Evolutionary conservation across 139 green algal genomes (phyloP).

Genomic region (Zygnema circumcarinatum): DNA sequence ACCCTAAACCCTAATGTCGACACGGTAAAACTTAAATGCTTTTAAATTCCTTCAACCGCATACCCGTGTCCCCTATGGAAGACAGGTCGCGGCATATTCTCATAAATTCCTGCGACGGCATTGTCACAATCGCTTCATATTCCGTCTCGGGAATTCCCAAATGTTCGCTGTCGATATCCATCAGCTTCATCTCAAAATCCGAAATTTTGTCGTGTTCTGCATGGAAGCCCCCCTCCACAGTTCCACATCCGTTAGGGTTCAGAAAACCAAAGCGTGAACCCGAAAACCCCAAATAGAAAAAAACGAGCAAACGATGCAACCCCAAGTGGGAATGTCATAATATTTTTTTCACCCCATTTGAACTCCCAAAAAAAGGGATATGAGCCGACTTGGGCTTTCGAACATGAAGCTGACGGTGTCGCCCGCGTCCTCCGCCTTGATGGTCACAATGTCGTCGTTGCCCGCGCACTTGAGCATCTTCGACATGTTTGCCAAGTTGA

Average conservation of each 20-base stretch:
- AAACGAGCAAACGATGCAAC: too few species aligned
- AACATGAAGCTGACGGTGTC: conserved; percentile 98
- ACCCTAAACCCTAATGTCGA: too few species aligned
- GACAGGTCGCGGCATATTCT: conserved; percentile 89
- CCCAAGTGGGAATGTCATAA: too few species aligned
- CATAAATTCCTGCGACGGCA: conserved; percentile 91
- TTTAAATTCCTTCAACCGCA: too few species aligned
- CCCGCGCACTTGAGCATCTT: conserved; percentile 98
- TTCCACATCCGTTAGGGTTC: too few species aligned
- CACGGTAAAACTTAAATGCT: too few species aligned
- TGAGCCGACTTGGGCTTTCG: conserved; percentile 80
- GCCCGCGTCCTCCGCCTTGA: conserved; percentile 92
- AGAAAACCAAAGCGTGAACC: too few species aligned
- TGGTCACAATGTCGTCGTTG: conserved; percentile 95
- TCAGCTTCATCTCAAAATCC: conserved; percentile 99
- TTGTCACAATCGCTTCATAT: conserved; percentile 80
- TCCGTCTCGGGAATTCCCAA: conserved; percentile 93
- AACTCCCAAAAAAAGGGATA: too few species aligned
- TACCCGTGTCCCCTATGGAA: conserved; percentile 91
- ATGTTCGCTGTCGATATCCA: conserved; percentile 99
- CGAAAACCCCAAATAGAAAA: too few species aligned
- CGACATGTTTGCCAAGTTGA: conserved; percentile 91
- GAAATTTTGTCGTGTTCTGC: conserved; percentile 83
- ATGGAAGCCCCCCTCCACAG: too few species aligned
- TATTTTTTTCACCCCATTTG: too few species aligned